phyloP scores from a whole-genome alignment of 225 moss, liverwort and hornwort species.

The Rhytidiadelphus loreus region DNA sequence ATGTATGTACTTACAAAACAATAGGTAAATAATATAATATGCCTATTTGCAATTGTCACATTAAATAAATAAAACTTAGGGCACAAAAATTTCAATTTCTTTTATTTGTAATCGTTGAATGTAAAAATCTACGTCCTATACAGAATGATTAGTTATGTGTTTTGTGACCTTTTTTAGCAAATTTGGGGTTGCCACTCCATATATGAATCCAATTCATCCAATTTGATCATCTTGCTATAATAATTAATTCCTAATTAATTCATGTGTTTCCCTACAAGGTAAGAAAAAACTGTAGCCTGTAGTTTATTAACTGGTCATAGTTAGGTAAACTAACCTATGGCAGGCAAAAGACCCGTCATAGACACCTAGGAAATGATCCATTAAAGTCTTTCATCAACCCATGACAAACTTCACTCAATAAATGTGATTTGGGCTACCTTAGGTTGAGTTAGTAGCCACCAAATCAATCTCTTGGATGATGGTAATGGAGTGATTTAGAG shows the following conservation, averaged over 20 bases:
- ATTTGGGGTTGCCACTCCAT: neutral
- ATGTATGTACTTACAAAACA: too few species aligned
- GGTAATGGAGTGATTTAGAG: too few species aligned
- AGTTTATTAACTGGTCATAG: too few species aligned
- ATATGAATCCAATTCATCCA: neutral
- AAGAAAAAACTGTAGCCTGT: too few species aligned
- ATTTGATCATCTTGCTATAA: neutral
- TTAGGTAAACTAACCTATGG: neutral
- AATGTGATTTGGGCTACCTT: too few species aligned
- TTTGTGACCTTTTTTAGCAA: neutral
- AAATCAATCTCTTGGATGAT: too few species aligned
- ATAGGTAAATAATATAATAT: neutral
- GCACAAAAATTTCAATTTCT: neutral
- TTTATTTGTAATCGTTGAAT: neutral
- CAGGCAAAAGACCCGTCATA: fast-evolving
- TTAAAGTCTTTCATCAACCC: too few species aligned
- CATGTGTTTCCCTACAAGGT: fast-evolving
- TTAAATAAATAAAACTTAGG: neutral
- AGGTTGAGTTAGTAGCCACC: too few species aligned
- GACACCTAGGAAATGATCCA: too few species aligned
- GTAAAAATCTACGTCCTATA: neutral
- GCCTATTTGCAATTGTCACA: too few species aligned
- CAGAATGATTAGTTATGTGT: neutral
- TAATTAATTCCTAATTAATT: neutral
- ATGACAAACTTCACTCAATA: too few species aligned